phyloP scores from a whole-genome alignment of 106 monocot genomes.

The Dioscorea dumetorum region DNA sequence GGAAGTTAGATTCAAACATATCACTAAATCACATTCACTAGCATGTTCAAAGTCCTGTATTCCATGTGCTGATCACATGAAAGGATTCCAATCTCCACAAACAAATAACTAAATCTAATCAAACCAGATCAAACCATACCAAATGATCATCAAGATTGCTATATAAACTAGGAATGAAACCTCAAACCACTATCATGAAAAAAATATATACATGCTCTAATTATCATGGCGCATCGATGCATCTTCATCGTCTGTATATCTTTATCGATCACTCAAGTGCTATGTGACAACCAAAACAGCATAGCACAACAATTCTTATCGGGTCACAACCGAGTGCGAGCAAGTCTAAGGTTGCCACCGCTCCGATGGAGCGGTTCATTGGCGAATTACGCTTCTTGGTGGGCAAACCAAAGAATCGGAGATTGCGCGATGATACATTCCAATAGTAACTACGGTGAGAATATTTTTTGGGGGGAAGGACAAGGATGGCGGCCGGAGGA shows the following conservation, averaged over 20 bases:
- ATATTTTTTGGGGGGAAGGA: conserved; percentile 24
- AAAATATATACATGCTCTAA: no score
- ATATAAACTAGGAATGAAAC: neutral
- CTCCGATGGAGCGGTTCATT: conserved; percentile 3
- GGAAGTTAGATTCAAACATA: no score
- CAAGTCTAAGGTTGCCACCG: neutral
- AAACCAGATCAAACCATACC: neutral
- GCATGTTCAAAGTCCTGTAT: neutral
- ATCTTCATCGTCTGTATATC: no score
- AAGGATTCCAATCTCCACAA: neutral
- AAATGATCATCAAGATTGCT: neutral
- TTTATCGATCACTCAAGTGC: no score
- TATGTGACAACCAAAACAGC: neutral
- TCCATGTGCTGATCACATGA: conserved; percentile 5
- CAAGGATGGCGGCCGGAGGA: conserved; percentile 8
- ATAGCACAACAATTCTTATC: conserved; percentile 4
- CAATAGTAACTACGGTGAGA: conserved; percentile 20
- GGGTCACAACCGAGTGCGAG: conserved; percentile 3
- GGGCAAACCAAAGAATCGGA: conserved; percentile 6
- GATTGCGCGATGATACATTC: conserved; percentile 16
- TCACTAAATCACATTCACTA: no score
- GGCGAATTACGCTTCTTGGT: conserved; percentile 11
- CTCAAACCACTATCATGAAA: neutral
- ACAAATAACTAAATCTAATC: neutral
- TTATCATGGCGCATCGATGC: neutral